Percentiles rank a stretch among this genome's conserved stretches.
Conservation (phyloP, 139 green algal genomes). For the Picochlorum sp. region DNA sequence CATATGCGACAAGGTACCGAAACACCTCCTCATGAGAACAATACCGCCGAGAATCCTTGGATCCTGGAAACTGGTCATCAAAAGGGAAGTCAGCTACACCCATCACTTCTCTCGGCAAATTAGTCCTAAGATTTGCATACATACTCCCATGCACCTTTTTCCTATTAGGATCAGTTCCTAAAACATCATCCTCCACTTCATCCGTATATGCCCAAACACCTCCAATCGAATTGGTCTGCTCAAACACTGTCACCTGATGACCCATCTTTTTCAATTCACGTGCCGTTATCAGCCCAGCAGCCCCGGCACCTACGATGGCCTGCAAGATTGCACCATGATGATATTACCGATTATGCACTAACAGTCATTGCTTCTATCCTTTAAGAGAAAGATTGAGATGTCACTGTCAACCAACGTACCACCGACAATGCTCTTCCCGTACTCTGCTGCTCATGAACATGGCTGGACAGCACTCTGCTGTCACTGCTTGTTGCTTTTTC, state of each 20-base stretch:
- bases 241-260: conserved; percentile 38
- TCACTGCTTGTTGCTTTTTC: too few relatives aligned
- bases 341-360: too few relatives aligned
- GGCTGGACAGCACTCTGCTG: too few relatives aligned
- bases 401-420: too few relatives aligned
- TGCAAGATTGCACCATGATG: background rate
- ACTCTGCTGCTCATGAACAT: too few relatives aligned
- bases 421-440: too few relatives aligned
- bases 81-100: conserved; percentile 58
- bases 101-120: conserved; percentile 70
- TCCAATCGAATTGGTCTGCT: conserved; percentile 29
- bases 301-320: conserved; percentile 64
- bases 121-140: conserved; percentile 59
- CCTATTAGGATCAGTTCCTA: conserved; percentile 5
- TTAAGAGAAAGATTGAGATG: too few relatives aligned
- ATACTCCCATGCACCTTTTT: conserved; percentile 37
- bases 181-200: conserved; percentile 19
- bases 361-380: too few relatives aligned
- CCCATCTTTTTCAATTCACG: conserved; percentile 50
- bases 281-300: conserved; percentile 53
- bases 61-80: conserved; percentile 5
- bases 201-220: conserved; percentile 50
- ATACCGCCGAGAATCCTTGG: conserved; percentile 27
- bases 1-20: conserved; percentile 43
- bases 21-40: conserved; percentile 31